phyloP scores from a whole-genome alignment of 108 stramenopile genomes.

The Fragilaria crotonensis region DNA sequence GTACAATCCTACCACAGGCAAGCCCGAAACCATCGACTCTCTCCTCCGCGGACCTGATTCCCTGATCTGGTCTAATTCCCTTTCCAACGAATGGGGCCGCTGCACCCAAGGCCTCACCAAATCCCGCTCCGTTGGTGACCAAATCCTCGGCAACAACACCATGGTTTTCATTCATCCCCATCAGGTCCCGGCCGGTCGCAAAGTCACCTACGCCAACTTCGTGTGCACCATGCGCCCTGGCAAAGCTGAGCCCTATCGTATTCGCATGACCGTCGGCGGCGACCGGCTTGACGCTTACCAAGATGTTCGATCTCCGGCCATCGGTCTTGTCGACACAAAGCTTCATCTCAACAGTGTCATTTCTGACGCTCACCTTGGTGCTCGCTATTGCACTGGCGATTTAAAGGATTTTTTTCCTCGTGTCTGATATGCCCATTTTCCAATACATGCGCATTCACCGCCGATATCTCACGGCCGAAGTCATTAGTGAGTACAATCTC shows the following conservation, averaged over 20 bases:
- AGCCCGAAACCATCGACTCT: not conserved
- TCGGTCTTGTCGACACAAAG: constrained; percentile 31
- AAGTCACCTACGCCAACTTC: constrained; percentile 20
- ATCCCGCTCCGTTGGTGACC: not conserved
- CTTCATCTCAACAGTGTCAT: constrained; percentile 41
- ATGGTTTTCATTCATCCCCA: constrained; percentile 18
- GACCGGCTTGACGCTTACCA: constrained; percentile 25
- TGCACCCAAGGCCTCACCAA: constrained; percentile 9
- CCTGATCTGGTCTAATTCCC: constrained; percentile 10
- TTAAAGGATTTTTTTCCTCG: constrained; percentile 15
- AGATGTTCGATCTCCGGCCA: constrained; percentile 25
- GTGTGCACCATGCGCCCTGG: constrained; percentile 19
- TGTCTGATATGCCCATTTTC: not conserved
- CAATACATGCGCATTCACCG: constrained; percentile 36
- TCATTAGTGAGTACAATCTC: constrained; percentile 30
- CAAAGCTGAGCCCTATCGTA: constrained; percentile 18
- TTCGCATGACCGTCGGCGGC: constrained; percentile 26
- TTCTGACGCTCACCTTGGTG: constrained; percentile 10
- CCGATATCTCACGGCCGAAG: constrained; percentile 21
- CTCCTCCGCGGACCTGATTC: not conserved
- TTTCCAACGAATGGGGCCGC: constrained; percentile 15
- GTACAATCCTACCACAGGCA: not conserved
- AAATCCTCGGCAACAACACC: constrained; percentile 10
- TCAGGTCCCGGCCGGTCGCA: constrained; percentile 19
- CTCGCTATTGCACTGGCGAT: constrained; percentile 14